Percentiles rank a stretch among this genome's conserved stretches.
Evolutionary conservation across 225 moss, liverwort and hornwort species (phyloP).

Genomic region (Antitrichia curtipendula): DNA sequence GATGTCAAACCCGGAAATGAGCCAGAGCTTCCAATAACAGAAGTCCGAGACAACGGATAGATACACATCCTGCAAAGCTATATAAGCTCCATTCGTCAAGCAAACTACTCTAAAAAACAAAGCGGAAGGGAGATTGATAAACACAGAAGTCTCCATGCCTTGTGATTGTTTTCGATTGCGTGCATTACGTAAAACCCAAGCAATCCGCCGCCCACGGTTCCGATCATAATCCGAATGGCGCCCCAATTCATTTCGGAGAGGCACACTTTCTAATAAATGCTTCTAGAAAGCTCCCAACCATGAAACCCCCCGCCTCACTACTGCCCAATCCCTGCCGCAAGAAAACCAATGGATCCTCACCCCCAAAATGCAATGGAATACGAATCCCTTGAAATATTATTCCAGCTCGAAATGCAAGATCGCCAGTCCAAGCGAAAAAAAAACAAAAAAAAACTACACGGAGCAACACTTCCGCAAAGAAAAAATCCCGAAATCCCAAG

Average conservation of each 20-base stretch:
- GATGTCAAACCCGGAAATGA: not conserved
- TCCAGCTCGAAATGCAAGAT: not conserved
- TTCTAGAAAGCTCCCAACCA: not conserved
- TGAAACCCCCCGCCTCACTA: not conserved
- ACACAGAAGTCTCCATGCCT: conserved; percentile 23
- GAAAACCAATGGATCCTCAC: not conserved
- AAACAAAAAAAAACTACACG: not conserved
- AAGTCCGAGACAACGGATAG: not conserved
- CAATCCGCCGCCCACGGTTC: conserved; percentile 78
- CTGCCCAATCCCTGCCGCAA: not conserved
- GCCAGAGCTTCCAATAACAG: not conserved
- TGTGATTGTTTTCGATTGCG: conserved; percentile 67
- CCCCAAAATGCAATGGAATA: not conserved
- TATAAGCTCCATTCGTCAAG: not conserved
- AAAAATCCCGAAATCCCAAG: not conserved
- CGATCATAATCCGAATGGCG: conserved; percentile 71
- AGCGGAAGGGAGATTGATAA: not conserved
- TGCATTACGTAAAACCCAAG: conserved; percentile 97
- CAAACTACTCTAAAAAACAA: not conserved
- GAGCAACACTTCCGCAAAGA: not conserved
- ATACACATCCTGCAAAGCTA: not conserved
- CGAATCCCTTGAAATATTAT: not conserved
- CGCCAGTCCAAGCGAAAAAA: not conserved
- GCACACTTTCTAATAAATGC: not conserved
- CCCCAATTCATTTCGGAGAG: conserved; percentile 25